Conservation (phyloP, 2,329 filamentous ascomycete genomes). For the Fusarium nanum region DNA sequence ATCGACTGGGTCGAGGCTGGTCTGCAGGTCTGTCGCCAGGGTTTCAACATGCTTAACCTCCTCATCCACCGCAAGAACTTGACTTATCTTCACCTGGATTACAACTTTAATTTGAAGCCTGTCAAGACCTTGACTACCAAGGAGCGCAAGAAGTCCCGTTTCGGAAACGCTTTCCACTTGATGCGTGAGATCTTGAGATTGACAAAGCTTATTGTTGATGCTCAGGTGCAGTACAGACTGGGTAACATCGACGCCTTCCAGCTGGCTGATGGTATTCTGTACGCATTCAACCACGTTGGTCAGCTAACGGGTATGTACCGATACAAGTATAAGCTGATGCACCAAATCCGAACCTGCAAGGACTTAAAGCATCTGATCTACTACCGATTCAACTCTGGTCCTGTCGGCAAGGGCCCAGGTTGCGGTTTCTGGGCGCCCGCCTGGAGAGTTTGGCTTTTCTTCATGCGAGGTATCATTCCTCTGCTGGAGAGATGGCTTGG, state of each 20-base stretch:
- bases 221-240: constrained; percentile 95
- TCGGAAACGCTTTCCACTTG: constrained; percentile 98
- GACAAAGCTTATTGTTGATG: constrained; percentile 97
- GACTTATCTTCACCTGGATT: constrained; percentile 97
- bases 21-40: constrained; percentile 96
- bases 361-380: constrained; percentile 99
- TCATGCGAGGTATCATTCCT: constrained; percentile 98
- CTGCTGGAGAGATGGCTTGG: constrained; percentile 97
- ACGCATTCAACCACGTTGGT: constrained; percentile 98
- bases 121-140: constrained; percentile 99
- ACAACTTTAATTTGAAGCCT: constrained; percentile 99
- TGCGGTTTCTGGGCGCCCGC: constrained; percentile 99
- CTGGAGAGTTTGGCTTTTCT: constrained; percentile 99
- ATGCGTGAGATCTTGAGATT: constrained; percentile 97
- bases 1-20: constrained; percentile 99
- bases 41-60: constrained; percentile 99
- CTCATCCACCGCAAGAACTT: constrained; percentile 98
- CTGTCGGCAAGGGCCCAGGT: constrained; percentile 95
- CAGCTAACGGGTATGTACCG: constrained; percentile 99
- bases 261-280: constrained; percentile 97
- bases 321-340: constrained; percentile 99
- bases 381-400: constrained; percentile 97
- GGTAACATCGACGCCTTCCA: constrained; percentile 99
- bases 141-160: constrained; percentile 98
- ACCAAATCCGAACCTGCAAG: constrained; percentile 98